Evolutionary conservation across 2,329 filamentous ascomycete species (phyloP), one percentile per base, ranked within the genome.

Genomic region (Alternaria triticina): DNA sequence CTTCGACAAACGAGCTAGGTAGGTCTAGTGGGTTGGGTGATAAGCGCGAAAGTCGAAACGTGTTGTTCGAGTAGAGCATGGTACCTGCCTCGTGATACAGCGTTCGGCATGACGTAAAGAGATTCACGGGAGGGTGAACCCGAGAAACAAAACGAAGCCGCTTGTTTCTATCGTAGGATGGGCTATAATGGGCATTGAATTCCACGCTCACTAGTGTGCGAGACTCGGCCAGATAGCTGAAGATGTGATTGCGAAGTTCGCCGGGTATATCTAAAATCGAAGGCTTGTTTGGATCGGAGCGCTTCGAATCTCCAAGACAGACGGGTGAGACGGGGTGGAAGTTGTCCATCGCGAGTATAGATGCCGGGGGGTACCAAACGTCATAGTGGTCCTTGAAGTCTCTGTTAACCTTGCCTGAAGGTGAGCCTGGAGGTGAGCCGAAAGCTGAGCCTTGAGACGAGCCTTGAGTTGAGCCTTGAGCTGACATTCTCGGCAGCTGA

Each of bases 401-500:
- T 36, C 30, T 36, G 13, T 36, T 0, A 36, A 3, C 30, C 30
- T 36, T 36, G 30, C 30, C 13, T 9, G 30, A 15, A 36, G 30
- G 30, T 36, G 30, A 36, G 13, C 30, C 30, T 36, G 30, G 30
- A 36, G 6, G 13, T 33, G 30, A 33, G 30, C 30, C 30, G 8
- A 0, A 1, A 33, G 6, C 0, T 4, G 30, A 36, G 30, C 30
- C 30, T 2, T 36, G 30, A 36, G 30, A 7, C 5, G 12, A 33
- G 30, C 30, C 30, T 4, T 33, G 30, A 15, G 33, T 8, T 22
- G 20, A 25, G 23, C 5, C 23, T 7, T 25, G 23, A 25, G 5
- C 2, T n/a, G 33, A 36, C 7, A 36, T 36, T 1, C n/a, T 5
- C 9, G 5, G 15, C 0, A 1, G 36, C 5, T 11, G n/a, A 2